Base-by-base conservation (phyloP, 75 land plant genomes). In the Isoetes taiwanensis region DNA sequence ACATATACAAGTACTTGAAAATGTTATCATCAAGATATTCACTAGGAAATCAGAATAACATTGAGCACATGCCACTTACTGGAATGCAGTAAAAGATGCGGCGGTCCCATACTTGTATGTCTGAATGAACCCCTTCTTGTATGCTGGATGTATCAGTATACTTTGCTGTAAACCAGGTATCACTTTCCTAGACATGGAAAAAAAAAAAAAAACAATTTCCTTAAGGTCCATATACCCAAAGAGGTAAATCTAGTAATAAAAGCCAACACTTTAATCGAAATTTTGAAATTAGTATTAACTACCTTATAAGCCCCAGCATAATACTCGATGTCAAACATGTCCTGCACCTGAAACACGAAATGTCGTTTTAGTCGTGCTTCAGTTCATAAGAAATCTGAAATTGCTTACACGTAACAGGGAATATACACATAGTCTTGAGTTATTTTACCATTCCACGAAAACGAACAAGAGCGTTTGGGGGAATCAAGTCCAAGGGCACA, bases 301-400 rank as follows among this genome's bases (percentile, higher is more conserved):
- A 81, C 98, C 89, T 93, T 83, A 54, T 76, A 84, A 40, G 86
- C 89, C 9, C 95, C 98, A 42, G 77, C 64, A 64, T 93, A 93
- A n/a, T 70, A 75, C 30, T 93, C 98, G 35, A 71, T 71, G 14
- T 83, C 89, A 41, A 79, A 64, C 89, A 84, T 93, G 62, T 93
- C 95, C 54, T 93, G 98, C 42, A 69, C 70, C 70, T 67, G 64
- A 11, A 9, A n/a, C n/a, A n/a, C n/a, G n/a, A n/a, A n/a, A n/a
- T n/a, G n/a, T n/a, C n/a, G n/a, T n/a, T n/a, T n/a, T n/a, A n/a
- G n/a, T n/a, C n/a, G n/a, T n/a, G n/a, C n/a, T n/a, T n/a, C n/a
- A n/a, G n/a, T n/a, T n/a, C n/a, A n/a, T n/a, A n/a, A n/a, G n/a
- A n/a, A n/a, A n/a, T n/a, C n/a, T n/a, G n/a, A n/a, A n/a, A n/a